Conservation (phyloP, 2,329 filamentous ascomycete species). For the Xylaria multiplex region DNA sequence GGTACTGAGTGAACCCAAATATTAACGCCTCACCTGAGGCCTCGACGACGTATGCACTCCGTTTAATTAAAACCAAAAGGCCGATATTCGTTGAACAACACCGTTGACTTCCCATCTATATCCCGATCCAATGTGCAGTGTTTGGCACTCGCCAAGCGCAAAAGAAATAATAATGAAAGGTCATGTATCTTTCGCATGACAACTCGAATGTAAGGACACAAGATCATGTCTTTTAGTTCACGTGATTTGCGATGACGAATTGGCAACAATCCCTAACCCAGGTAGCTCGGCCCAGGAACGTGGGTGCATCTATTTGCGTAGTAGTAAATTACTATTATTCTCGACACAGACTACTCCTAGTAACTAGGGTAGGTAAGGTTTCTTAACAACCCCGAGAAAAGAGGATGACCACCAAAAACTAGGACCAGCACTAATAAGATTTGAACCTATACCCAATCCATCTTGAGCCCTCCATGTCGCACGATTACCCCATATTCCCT, state of each 20-base stretch:
- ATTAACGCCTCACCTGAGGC: too few species aligned
- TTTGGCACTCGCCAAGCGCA: not conserved
- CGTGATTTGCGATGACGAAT: conserved; percentile 3
- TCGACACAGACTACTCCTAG: not conserved
- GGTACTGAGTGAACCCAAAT: too few species aligned
- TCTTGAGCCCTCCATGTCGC: not conserved
- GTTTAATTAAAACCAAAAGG: too few species aligned
- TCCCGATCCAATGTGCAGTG: not conserved
- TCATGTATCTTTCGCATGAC: not conserved
- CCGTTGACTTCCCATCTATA: not conserved
- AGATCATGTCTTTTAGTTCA: conserved; percentile 3
- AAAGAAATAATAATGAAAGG: not conserved
- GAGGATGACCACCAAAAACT: too few species aligned
- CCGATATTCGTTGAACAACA: too few species aligned
- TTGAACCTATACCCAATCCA: too few species aligned
- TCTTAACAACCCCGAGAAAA: too few species aligned
- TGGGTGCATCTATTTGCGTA: not conserved
- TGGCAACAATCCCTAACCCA: not conserved
- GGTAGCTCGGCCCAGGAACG: not conserved
- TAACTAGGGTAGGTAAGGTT: too few species aligned
- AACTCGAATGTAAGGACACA: not conserved
- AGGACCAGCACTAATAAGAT: too few species aligned
- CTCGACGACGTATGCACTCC: too few species aligned
- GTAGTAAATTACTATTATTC: not conserved
- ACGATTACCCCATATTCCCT: conserved; percentile 22